A percentile compares a stretch with the other conserved stretches of the same genome.
phyloP scores from a whole-genome alignment of 148 eudicot species.

The Gaultheria prostrata region DNA sequence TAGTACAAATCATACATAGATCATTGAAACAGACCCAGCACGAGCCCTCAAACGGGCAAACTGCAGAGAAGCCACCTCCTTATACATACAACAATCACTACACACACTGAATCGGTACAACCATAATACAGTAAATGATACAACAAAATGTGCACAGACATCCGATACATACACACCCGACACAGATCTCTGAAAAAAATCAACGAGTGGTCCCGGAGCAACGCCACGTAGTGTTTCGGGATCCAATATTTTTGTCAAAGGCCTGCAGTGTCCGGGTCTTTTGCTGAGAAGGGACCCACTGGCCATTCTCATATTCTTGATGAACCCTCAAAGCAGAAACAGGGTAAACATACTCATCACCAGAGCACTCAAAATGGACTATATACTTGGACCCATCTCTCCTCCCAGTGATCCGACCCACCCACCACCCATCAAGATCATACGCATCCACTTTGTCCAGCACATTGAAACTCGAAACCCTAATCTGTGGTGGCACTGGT shows the following conservation, averaged over 20 bases:
- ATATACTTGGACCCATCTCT: not conserved
- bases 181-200: not conserved
- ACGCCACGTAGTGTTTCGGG: not conserved
- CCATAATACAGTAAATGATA: too few relatives aligned
- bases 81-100: too few relatives aligned
- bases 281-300: conserved; percentile 17
- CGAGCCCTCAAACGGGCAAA: too few relatives aligned
- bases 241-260: not conserved
- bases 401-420: conserved; percentile 19
- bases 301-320: conserved; percentile 23
- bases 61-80: too few relatives aligned
- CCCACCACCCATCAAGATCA: conserved; percentile 31
- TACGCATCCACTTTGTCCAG: conserved; percentile 26
- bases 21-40: too few relatives aligned
- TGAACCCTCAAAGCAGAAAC: conserved; percentile 22
- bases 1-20: too few relatives aligned
- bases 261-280: not conserved
- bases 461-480: conserved; percentile 21
- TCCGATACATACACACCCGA: not conserved
- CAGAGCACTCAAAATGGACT: conserved; percentile 26
- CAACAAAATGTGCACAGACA: too few relatives aligned
- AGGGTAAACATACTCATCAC: conserved; percentile 23
- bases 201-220: too few relatives aligned
- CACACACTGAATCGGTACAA: too few relatives aligned
- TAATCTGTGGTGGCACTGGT: conserved; percentile 18